Conservation (phyloP, 2,329 filamentous ascomycete genomes). For the Didymella arachidicola region DNA sequence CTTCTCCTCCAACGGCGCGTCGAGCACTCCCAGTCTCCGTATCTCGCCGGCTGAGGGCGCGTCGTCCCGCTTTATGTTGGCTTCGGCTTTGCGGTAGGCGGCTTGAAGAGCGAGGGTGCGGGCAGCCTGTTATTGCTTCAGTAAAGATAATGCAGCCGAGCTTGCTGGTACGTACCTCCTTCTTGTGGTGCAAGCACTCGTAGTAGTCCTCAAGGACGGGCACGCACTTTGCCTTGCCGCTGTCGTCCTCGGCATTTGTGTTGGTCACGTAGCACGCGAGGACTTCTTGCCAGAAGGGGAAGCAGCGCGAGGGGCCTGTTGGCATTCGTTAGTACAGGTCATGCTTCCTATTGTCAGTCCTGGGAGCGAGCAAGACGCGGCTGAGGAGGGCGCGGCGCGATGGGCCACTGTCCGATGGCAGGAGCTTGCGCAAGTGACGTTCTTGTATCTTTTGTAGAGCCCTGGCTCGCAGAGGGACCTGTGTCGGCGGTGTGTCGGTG, state of each 20-base stretch:
- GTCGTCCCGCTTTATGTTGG: conserved; percentile 78
- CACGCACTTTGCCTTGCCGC: conserved; percentile 86
- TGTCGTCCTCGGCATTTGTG: conserved; percentile 77
- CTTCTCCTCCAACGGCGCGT: conserved; percentile 77
- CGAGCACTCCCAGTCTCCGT: conserved; percentile 82
- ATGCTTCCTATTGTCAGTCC: neutral
- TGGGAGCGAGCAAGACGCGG: neutral
- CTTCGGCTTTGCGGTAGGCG: conserved; percentile 80
- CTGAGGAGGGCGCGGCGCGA: neutral
- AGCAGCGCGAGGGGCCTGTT: conserved; percentile 80
- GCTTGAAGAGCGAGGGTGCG: conserved; percentile 80
- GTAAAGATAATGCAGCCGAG: neutral
- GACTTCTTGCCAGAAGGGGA: conserved; percentile 99
- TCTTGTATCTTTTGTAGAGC: neutral
- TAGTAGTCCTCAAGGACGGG: conserved; percentile 95
- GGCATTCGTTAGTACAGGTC: conserved; percentile 2
- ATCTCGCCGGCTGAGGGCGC: conserved; percentile 86
- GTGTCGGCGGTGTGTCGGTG: neutral
- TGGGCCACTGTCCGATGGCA: neutral
- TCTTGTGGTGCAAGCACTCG: conserved; percentile 98
- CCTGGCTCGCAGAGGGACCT: neutral
- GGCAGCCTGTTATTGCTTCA: conserved; percentile 67
- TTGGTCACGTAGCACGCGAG: conserved; percentile 98
- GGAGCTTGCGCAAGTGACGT: neutral
- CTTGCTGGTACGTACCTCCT: conserved; percentile 74